Conservation (phyloP, 352 stramenopile species). For the Phytophthora litchii region DNA sequence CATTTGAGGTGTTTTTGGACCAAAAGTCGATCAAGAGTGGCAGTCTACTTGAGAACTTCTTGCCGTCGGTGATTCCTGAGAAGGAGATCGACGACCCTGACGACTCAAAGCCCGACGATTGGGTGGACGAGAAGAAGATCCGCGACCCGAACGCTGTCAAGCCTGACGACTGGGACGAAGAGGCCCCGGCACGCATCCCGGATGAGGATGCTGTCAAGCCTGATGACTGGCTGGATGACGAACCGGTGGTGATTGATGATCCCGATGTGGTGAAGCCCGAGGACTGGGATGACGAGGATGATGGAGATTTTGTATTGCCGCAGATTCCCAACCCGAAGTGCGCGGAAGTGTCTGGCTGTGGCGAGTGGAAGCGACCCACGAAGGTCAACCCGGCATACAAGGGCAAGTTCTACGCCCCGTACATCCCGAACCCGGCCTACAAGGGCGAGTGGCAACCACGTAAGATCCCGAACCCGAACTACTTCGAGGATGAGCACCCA, state of each 20-base stretch:
- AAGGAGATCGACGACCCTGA: conserved; percentile 93
- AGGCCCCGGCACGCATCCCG: conserved; percentile 82
- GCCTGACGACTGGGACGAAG: conserved; percentile 94
- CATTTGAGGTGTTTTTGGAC: conserved; percentile 93
- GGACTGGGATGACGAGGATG: conserved; percentile 95
- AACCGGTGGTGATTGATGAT: conserved; percentile 80
- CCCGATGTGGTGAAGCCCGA: conserved; percentile 82
- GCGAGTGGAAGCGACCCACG: conserved; percentile 87
- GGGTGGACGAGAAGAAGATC: conserved; percentile 91
- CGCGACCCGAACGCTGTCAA: conserved; percentile 87
- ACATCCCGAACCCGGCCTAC: conserved; percentile 93
- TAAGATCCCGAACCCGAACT: conserved; percentile 91
- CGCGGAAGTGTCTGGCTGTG: conserved; percentile 83
- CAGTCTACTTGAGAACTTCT: conserved; percentile 84
- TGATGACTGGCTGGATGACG: conserved; percentile 90
- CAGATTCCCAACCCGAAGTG: conserved; percentile 92
- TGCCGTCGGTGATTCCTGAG: conserved; percentile 83
- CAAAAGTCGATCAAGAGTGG: conserved; percentile 81
- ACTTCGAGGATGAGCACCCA: conserved; percentile 86
- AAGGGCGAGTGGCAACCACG: conserved; percentile 91
- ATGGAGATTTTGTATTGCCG: conserved; percentile 91
- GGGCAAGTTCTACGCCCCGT: conserved; percentile 91
- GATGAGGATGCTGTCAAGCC: conserved; percentile 91
- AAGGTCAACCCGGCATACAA: conserved; percentile 93
- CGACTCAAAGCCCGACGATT: conserved; percentile 93